These are phyloP conservation scores for Fusarium nematophilum DNA, from an alignment of 2,329 filamentous ascomycete genomes.

Conservation along the genomic window DNA sequence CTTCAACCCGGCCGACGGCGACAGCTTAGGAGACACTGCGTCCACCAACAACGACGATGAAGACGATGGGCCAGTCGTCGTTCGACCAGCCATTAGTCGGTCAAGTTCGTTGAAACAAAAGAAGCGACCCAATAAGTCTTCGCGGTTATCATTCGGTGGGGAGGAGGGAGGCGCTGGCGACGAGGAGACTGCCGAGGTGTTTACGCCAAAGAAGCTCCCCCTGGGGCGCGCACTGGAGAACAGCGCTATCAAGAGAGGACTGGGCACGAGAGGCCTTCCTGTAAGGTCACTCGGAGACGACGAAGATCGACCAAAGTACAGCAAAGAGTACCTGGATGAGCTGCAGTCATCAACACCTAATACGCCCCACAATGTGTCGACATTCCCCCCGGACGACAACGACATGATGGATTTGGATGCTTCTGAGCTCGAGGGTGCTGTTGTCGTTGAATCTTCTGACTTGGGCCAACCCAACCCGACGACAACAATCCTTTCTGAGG, in stretches of 20 bases:
- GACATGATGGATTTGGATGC: conserved; percentile 67
- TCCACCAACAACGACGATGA: conserved; percentile 54
- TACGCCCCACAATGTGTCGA: conserved; percentile 74
- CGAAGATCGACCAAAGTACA: conserved; percentile 82
- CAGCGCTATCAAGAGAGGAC: conserved; percentile 68
- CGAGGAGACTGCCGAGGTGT: conserved; percentile 61
- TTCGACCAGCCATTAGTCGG: conserved; percentile 60
- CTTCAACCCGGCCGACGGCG: conserved; percentile 60
- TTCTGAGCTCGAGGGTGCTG: conserved; percentile 71
- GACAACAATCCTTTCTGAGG: conserved; percentile 78
- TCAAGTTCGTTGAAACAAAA: conserved; percentile 69
- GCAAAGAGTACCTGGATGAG: conserved; percentile 86
- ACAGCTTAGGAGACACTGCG: conserved; percentile 35
- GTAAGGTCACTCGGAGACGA: conserved; percentile 68
- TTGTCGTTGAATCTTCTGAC: conserved; percentile 68
- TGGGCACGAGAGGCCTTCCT: conserved; percentile 62
- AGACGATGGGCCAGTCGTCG: conserved; percentile 59
- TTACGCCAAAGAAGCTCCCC: conserved; percentile 74
- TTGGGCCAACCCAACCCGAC: conserved; percentile 45
- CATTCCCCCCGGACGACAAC: conserved; percentile 57
- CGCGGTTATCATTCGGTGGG: conserved; percentile 82
- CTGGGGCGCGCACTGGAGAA: conserved; percentile 75
- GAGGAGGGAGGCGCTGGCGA: conserved; percentile 63
- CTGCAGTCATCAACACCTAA: conserved; percentile 87
- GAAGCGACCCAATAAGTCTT: conserved; percentile 67